Evolutionary conservation across 768 basidiomycete species (phyloP).

Genomic region (Scleroderma citrinum): DNA sequence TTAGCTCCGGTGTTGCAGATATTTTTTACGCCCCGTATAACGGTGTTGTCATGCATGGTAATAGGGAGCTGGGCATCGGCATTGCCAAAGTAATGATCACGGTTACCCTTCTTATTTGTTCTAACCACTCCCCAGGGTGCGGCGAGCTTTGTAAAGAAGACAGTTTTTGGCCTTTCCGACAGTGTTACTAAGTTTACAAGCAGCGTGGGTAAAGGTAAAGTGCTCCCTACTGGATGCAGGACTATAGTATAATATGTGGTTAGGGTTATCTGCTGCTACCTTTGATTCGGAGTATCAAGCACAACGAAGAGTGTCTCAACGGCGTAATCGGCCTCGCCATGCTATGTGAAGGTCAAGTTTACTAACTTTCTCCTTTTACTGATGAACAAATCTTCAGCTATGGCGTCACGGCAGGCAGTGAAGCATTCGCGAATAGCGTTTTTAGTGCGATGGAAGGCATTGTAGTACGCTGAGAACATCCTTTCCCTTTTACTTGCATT

Average conservation of each 20-base stretch:
- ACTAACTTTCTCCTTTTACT: not conserved
- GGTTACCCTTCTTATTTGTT: not conserved
- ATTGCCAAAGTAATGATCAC: slow-evolving; percentile 70
- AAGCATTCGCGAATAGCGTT: slow-evolving; percentile 89
- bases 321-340: slow-evolving; percentile 92
- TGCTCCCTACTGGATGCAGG: not conserved
- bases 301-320: slow-evolving; percentile 78
- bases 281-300: slow-evolving; percentile 96
- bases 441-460: slow-evolving; percentile 96
- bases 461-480: slow-evolving; percentile 47
- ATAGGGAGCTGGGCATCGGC: slow-evolving; percentile 88
- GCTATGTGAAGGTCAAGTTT: slow-evolving; percentile 58
- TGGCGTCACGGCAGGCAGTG: slow-evolving; percentile 92
- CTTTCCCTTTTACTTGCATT: not conserved
- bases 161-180: slow-evolving; percentile 93
- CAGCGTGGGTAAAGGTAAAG: slow-evolving; percentile 87
- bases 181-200: slow-evolving; percentile 98
- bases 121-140: slow-evolving; percentile 61
- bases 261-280: slow-evolving; percentile 93
- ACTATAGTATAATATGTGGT: slow-evolving; percentile 1
- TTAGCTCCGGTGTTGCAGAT: slow-evolving; percentile 95
- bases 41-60: slow-evolving; percentile 94
- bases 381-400: slow-evolving; percentile 46
- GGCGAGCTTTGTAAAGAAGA: slow-evolving; percentile 98
- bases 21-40: slow-evolving; percentile 99